A percentile compares a stretch with the other conserved stretches of the same genome.
Evolutionary conservation across 2,329 filamentous ascomycete genomes (phyloP).

Genomic region (Cercospora janseana): DNA sequence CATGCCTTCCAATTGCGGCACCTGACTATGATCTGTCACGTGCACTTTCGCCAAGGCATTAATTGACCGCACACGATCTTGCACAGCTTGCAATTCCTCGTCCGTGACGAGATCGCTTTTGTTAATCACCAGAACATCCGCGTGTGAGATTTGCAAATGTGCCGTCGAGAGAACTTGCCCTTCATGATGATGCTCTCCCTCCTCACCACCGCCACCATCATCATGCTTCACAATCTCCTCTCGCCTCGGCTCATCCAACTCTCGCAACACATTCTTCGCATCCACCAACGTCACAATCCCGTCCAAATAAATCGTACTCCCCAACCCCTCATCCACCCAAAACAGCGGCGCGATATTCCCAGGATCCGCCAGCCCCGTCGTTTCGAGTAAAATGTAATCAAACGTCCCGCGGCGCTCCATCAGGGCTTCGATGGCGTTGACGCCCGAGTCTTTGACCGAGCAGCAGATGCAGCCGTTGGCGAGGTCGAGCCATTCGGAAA

Average conservation of each 20-base stretch:
- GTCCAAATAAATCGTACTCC: constrained; percentile 92
- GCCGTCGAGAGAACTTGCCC: constrained; percentile 82
- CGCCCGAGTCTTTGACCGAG: constrained; percentile 93
- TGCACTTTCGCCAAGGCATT: constrained; percentile 86
- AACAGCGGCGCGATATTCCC: constrained; percentile 94
- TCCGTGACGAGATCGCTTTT: constrained; percentile 80
- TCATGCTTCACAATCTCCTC: constrained; percentile 34
- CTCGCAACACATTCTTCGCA: constrained; percentile 83
- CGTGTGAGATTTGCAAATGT: constrained; percentile 94
- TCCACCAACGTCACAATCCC: constrained; percentile 96
- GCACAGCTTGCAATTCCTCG: constrained; percentile 67
- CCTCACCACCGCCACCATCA: constrained; percentile 48
- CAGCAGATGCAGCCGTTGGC: constrained; percentile 98
- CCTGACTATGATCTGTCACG: constrained; percentile 73
- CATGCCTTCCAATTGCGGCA: constrained; percentile 80
- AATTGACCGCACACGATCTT: constrained; percentile 73
- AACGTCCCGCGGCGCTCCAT: constrained; percentile 94
- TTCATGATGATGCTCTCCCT: constrained; percentile 45
- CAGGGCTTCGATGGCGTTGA: constrained; percentile 89
- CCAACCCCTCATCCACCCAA: constrained; percentile 95
- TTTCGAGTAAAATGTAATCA: constrained; percentile 96
- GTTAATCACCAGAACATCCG: constrained; percentile 92
- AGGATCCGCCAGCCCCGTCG: constrained; percentile 89
- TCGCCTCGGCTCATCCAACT: constrained; percentile 65
- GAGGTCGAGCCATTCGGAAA: constrained; percentile 92